phyloP scores from a whole-genome alignment of 208 protist genomes.

The Wallacemonas rigidus region DNA sequence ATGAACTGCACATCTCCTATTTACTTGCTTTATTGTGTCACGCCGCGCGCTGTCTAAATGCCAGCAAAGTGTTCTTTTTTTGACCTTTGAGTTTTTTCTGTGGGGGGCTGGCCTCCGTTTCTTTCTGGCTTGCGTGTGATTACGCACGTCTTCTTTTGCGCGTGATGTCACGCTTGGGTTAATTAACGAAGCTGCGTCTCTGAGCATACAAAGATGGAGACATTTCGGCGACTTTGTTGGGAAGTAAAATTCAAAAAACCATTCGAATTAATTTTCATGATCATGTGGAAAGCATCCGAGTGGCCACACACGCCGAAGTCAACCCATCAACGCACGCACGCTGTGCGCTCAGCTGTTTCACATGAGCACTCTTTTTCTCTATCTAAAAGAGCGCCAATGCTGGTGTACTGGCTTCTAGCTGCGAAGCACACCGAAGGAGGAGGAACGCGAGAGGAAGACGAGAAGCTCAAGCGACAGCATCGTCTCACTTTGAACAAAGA shows the following conservation, averaged over 20 bases:
- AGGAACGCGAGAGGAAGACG: too few species aligned
- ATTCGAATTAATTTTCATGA: not conserved
- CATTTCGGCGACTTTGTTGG: not conserved
- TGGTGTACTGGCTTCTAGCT: too few species aligned
- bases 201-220: not conserved
- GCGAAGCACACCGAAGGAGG: too few species aligned
- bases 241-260: slow-evolving; percentile 1
- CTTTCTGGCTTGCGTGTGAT: not conserved
- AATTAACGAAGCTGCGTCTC: not conserved
- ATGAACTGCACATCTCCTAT: too few species aligned
- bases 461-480: too few species aligned
- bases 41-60: not conserved
- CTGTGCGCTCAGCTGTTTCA: too few species aligned
- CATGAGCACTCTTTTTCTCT: too few species aligned
- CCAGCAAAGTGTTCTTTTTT: slow-evolving; percentile 10
- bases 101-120: not conserved
- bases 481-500: too few species aligned
- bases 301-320: too few species aligned
- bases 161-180: not conserved
- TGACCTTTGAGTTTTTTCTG: not conserved
- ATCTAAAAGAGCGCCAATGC: too few species aligned
- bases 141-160: not conserved
- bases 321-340: not conserved
- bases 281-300: not conserved
- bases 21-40: not conserved